These are phyloP conservation scores for Heliamphora exappendiculata DNA, from an alignment of 148 eudicot species.

Conservation along the genomic window DNA sequence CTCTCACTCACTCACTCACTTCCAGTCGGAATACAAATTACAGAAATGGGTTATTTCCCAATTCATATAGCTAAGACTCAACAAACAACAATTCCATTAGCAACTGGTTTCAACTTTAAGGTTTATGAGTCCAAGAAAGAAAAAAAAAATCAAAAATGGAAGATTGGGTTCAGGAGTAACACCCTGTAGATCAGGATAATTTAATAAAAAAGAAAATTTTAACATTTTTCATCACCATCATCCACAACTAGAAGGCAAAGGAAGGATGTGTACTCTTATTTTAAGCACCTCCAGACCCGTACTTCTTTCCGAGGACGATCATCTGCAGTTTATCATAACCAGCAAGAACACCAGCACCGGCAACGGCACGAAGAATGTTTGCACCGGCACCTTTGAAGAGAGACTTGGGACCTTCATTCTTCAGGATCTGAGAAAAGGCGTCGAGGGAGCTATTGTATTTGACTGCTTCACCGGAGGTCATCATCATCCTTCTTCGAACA, in stretches of 20 bases:
- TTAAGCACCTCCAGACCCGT: conserved; percentile 20
- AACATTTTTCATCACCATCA: background rate
- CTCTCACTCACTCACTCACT: background rate
- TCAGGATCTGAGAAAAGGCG: conserved; percentile 23
- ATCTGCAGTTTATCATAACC: conserved; percentile 30
- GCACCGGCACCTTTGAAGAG: conserved; percentile 26
- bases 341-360: conserved; percentile 30
- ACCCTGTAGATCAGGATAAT: background rate
- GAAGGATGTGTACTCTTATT: background rate
- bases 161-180: background rate
- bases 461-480: conserved; percentile 29
- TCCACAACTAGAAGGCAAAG: background rate
- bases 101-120: background rate
- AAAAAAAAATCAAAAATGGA: background rate
- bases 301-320: conserved; percentile 27
- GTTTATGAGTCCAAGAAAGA: background rate
- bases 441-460: conserved; percentile 29
- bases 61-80: background rate
- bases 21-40: background rate
- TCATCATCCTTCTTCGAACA: conserved; percentile 28
- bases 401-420: conserved; percentile 27
- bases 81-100: background rate
- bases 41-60: background rate
- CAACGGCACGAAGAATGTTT: conserved; percentile 26
- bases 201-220: background rate